Conservation (phyloP, 2,329 filamentous ascomycete genomes). For the Fusarium sp. region DNA sequence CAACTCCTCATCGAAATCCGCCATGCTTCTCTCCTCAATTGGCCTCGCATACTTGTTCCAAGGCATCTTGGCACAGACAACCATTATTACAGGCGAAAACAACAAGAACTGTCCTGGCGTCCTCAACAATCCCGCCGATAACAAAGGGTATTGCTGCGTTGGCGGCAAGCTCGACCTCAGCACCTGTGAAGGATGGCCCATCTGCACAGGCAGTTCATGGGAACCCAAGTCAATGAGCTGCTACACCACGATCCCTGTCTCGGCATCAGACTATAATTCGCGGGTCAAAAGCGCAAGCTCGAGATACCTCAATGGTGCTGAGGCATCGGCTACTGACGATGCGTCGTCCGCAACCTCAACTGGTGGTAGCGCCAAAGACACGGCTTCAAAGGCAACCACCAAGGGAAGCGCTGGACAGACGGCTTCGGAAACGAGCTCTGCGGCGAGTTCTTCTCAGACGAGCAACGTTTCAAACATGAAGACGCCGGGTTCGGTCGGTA, state of each 20-base stretch:
- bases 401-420: neutral
- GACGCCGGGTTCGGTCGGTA: neutral
- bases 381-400: neutral
- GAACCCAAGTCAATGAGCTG: conserved; percentile 1
- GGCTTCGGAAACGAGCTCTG: neutral
- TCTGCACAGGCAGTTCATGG: conserved; percentile 8
- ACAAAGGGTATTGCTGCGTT: conserved; percentile 8
- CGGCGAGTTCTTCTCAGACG: neutral
- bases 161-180: conserved; percentile 13
- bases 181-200: conserved; percentile 17
- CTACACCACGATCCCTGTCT: neutral
- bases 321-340: neutral
- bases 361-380: neutral
- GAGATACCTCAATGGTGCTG: neutral
- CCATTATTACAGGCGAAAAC: neutral
- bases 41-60: neutral
- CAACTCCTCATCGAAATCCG: neutral
- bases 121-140: neutral
- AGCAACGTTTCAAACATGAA: neutral
- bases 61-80: neutral
- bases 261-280: neutral
- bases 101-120: conserved; percentile 2
- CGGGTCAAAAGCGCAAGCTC: conserved; percentile 13
- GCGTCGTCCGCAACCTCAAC: neutral
- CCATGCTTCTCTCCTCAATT: neutral